phyloP scores from a whole-genome alignment of 495 filamentous ascomycete species.

The Neurospora sp. region DNA sequence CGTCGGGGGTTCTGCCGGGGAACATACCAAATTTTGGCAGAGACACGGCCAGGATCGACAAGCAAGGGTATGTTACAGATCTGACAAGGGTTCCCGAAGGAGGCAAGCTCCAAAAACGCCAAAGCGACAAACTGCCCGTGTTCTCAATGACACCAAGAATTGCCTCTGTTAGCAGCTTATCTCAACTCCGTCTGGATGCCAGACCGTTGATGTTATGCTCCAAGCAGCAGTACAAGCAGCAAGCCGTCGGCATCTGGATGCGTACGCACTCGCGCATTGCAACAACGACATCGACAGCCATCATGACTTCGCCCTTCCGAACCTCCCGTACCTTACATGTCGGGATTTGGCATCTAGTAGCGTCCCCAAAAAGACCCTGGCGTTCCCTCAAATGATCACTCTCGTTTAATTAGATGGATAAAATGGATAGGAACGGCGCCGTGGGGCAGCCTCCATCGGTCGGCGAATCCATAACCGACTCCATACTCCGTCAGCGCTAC shows the following conservation, averaged over 20 bases:
- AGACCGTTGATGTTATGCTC: background rate
- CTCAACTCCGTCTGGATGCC: background rate
- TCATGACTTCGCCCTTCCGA: background rate
- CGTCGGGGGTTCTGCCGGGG: background rate
- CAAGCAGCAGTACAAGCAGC: background rate
- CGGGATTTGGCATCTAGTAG: background rate
- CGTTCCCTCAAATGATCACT: background rate
- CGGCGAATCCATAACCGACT: background rate
- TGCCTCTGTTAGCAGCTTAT: background rate
- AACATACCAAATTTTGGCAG: slow-evolving; percentile 19
- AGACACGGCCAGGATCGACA: slow-evolving; percentile 18
- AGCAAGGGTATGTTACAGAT: slow-evolving; percentile 24
- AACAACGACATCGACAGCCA: background rate
- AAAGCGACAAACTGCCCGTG: background rate
- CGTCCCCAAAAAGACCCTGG: background rate
- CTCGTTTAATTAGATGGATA: background rate
- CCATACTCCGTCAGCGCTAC: background rate
- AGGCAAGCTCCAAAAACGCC: slow-evolving; percentile 3
- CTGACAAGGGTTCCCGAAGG: slow-evolving; percentile 12
- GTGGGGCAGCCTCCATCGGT: background rate
- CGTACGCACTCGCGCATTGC: background rate
- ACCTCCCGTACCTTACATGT: background rate
- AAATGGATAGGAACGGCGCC: background rate
- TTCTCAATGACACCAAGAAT: background rate
- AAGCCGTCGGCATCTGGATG: background rate